Conservation (phyloP, 2,329 filamentous ascomycete species). For the Phialemonium atrogriseum region DNA sequence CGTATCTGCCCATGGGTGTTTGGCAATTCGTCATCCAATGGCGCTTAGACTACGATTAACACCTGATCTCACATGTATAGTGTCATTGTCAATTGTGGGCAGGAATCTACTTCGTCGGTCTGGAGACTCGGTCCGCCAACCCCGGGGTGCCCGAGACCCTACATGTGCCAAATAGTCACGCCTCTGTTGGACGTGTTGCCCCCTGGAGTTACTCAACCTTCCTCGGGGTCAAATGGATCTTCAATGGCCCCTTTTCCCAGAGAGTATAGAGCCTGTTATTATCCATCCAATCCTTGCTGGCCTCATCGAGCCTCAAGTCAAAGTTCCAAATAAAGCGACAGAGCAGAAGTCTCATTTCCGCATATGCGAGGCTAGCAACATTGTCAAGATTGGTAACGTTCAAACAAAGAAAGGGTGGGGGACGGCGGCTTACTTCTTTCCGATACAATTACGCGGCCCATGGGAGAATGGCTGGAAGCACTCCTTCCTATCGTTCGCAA, state of each 20-base stretch:
- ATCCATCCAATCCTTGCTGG: constrained; percentile 21
- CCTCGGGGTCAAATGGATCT: constrained; percentile 21
- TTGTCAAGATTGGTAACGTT: constrained; percentile 1
- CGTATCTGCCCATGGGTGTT: too few relatives aligned
- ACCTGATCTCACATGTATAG: too few relatives aligned
- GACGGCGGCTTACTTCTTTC: constrained; percentile 30
- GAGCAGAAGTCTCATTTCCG: constrained; percentile 38
- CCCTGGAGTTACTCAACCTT: too few relatives aligned
- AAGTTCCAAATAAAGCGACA: constrained; percentile 36
- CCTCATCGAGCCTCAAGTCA: constrained; percentile 27
- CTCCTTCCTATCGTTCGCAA: constrained; percentile 26
- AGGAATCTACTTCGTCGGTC: too few relatives aligned
- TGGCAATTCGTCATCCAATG: too few relatives aligned
- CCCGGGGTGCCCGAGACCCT: too few relatives aligned
- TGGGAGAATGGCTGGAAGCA: constrained; percentile 34
- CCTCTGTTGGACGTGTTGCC: too few relatives aligned
- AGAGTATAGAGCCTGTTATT: constrained; percentile 20
- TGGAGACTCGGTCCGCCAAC: too few relatives aligned
- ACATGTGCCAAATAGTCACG: too few relatives aligned
- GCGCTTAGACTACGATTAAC: too few relatives aligned
- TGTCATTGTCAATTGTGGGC: too few relatives aligned
- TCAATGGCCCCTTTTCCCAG: constrained; percentile 25
- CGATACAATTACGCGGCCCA: constrained; percentile 38
- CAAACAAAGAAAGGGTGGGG: too few relatives aligned
- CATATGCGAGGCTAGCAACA: constrained; percentile 34